Evolutionary conservation across 2,329 filamentous ascomycete genomes (phyloP).

Genomic region (Ceratocystis alfenasii): DNA sequence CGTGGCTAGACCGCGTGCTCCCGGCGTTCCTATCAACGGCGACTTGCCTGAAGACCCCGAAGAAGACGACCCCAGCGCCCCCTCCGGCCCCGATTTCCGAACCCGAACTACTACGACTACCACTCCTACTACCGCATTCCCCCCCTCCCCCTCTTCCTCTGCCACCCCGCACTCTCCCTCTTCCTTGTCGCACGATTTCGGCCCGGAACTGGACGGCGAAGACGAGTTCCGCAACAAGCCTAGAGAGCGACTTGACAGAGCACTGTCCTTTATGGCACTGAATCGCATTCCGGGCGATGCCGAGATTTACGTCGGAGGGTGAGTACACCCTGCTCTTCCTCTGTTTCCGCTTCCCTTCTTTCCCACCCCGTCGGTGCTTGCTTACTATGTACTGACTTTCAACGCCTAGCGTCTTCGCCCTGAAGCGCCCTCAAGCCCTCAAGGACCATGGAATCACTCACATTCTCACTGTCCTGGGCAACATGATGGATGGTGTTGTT

Average conservation of each 20-base stretch:
- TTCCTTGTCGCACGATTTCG: neutral
- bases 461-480: conserved; percentile 67
- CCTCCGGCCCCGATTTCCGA: neutral
- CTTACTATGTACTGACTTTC: neutral
- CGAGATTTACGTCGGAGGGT: conserved; percentile 34
- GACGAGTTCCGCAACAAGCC: conserved; percentile 19
- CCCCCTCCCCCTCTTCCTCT: neutral
- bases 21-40: neutral
- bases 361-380: conserved; percentile 20
- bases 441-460: conserved; percentile 70
- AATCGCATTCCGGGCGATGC: conserved; percentile 34
- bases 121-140: neutral
- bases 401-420: conserved; percentile 58
- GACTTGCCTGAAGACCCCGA: conserved; percentile 16
- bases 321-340: conserved; percentile 23
- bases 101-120: conserved; percentile 9
- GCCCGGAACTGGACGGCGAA: conserved; percentile 11
- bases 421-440: conserved; percentile 60
- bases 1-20: conserved; percentile 6
- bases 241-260: conserved; percentile 18
- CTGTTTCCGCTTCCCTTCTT: conserved; percentile 4
- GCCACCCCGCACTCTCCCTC: neutral
- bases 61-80: conserved; percentile 9
- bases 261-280: conserved; percentile 31
- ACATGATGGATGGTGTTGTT: conserved; percentile 24